phyloP scores from a whole-genome alignment of 805 yeast species.

The Zygoascus tannicola region DNA sequence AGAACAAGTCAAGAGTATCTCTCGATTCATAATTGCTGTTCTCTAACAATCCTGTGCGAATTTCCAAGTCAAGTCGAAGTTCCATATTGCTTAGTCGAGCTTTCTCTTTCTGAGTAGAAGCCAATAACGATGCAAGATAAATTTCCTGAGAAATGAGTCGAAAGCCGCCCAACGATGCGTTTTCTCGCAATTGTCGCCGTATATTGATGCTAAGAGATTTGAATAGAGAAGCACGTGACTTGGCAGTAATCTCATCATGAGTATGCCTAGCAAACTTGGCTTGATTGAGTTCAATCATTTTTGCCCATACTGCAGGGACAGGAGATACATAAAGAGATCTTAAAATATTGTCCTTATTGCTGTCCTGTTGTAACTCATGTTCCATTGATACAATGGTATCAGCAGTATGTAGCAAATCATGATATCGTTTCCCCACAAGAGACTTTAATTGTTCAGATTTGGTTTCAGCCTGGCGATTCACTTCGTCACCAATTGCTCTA shows the following conservation, averaged over 20 bases:
- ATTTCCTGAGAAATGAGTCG: not conserved
- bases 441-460: constrained; percentile 16
- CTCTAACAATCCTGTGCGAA: not conserved
- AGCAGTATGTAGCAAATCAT: constrained; percentile 18
- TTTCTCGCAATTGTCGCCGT: not conserved
- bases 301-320: not conserved
- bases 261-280: not conserved
- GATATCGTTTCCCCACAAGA: constrained; percentile 17
- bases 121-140: not conserved
- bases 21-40: not conserved
- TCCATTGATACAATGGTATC: constrained; percentile 17
- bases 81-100: not conserved
- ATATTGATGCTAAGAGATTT: constrained; percentile 1
- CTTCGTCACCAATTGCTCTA: constrained; percentile 9
- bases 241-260: not conserved
- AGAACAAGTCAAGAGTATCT: not conserved
- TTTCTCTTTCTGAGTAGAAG: not conserved
- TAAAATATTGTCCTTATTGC: constrained; percentile 6
- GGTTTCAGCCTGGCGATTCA: constrained; percentile 8
- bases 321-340: not conserved
- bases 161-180: not conserved
- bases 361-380: not conserved
- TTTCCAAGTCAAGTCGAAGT: not conserved
- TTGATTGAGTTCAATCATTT: not conserved
- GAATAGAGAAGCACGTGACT: constrained; percentile 1